Evolutionary conservation across 2,329 filamentous ascomycete genomes (phyloP), one percentile per base, ranked within the genome.

Genomic region (Didymella pomorum): DNA sequence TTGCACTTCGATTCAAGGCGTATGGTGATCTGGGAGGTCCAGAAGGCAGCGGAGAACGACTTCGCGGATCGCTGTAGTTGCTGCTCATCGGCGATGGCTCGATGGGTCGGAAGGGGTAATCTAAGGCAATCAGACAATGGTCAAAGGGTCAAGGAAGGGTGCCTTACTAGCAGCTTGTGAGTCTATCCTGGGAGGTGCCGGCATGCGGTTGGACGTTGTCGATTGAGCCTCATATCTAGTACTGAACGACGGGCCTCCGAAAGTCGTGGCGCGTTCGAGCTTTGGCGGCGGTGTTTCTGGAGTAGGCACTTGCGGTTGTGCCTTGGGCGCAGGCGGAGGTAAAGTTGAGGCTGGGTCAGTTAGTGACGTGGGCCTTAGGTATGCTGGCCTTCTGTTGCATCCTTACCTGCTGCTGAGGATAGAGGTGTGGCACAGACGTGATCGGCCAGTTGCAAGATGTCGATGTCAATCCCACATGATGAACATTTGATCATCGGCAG

Each of bases 361-460:
- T n/a, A 48, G 52, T 23, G 29, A 33, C 42, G 33, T 55, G 43
- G 48, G 33, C 33, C 18, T 45, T 20, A 50, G 26, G n/a, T 53
- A 28, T n/a, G 31, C 26, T 2, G 8, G 11, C 25, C 7, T 21
- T 16, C 6, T 44, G n/a, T 42, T 20, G 21, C 33, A 35, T 84
- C 83, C 70, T 80, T 79, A 78, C 81, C 72, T 60, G 51, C 41
- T 50, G 43, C 25, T 44, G 79, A 50, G 18, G 79, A 49, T 55
- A 72, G 65, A 61, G 76, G 60, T 58, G 76, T 79, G 44, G 76
- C 76, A 76, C 93, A 97, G 61, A 91, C 76, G 80, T 97, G 93
- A 62, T 96, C 92, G 61, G 91, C 92, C 89, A 97, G 90, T 76
- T 88, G 82, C 39, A 90, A 89, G 67, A 97, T 95, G 72, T 93